Conservation (phyloP, 1,284 basidiomycete species). For the Phellopilus nigrolimitatus region DNA sequence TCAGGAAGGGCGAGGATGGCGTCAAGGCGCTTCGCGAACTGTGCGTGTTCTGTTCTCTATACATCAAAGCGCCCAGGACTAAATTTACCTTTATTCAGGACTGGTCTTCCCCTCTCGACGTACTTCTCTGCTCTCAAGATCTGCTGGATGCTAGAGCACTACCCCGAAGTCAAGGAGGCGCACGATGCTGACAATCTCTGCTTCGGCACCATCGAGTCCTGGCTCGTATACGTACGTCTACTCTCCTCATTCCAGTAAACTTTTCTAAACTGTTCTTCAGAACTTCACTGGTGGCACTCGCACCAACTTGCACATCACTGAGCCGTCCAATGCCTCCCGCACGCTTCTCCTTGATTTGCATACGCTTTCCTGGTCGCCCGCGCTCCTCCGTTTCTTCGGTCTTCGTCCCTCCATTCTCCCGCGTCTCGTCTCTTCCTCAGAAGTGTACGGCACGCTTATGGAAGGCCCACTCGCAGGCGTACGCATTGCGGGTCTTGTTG, state of each 20-base stretch:
- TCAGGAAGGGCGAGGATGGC: constrained; percentile 69
- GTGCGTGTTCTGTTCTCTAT: constrained; percentile 5
- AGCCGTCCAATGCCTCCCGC: constrained; percentile 96
- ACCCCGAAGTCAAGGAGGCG: constrained; percentile 75
- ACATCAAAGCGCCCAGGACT: not conserved
- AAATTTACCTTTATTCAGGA: constrained; percentile 42
- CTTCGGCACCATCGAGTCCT: constrained; percentile 96
- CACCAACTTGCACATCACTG: constrained; percentile 80
- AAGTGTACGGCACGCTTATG: constrained; percentile 82
- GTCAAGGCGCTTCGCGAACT: constrained; percentile 65
- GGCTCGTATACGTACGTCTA: constrained; percentile 82
- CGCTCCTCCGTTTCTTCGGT: constrained; percentile 85
- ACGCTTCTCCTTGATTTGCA: constrained; percentile 88
- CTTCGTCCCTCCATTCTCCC: constrained; percentile 79
- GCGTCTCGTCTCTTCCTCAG: constrained; percentile 85
- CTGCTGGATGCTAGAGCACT: constrained; percentile 93
- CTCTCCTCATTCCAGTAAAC: constrained; percentile 10
- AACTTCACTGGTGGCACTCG: constrained; percentile 76
- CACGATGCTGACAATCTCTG: constrained; percentile 79
- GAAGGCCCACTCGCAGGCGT: constrained; percentile 71
- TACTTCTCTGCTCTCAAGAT: constrained; percentile 97
- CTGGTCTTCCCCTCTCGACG: constrained; percentile 89
- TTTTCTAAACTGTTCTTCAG: constrained; percentile 35
- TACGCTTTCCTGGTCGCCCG: constrained; percentile 80
- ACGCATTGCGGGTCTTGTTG: constrained; percentile 87